phyloP scores from a whole-genome alignment of 148 eudicot genomes.

The Dysphania ambrosioides region DNA sequence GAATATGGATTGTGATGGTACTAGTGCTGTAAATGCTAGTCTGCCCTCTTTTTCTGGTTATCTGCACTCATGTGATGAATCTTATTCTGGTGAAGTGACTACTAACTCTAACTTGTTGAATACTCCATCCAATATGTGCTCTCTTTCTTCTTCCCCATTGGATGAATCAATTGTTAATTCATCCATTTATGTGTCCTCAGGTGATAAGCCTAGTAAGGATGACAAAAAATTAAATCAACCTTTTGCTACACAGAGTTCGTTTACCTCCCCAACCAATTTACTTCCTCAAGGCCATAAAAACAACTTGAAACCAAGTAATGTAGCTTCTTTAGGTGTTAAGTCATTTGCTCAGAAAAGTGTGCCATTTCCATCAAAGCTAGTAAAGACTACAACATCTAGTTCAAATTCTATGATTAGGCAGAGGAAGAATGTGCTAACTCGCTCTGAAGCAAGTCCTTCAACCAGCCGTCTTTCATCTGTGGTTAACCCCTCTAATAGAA shows the following conservation, averaged over 20 bases:
- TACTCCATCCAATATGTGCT: constrained; percentile 17
- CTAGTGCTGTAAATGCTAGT: constrained; percentile 23
- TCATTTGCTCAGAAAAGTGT: constrained; percentile 25
- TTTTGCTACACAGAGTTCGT: constrained; percentile 21
- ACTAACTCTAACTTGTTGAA: constrained; percentile 27
- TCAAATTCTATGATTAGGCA: constrained; percentile 23
- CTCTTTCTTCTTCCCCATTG: constrained; percentile 22
- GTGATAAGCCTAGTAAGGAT: constrained; percentile 21
- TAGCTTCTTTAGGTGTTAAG: constrained; percentile 15
- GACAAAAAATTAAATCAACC: constrained; percentile 25
- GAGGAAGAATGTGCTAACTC: constrained; percentile 30
- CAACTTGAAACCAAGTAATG: constrained; percentile 30
- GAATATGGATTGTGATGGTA: constrained; percentile 27
- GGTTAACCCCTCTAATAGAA: constrained; percentile 30
- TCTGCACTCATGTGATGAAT: constrained; percentile 24
- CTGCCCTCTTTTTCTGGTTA: constrained; percentile 22
- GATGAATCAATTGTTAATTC: constrained; percentile 16
- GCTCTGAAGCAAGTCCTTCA: constrained; percentile 39
- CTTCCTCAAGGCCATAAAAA: constrained; percentile 15
- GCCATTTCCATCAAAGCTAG: constrained; percentile 28
- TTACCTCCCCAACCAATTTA: constrained; percentile 16
- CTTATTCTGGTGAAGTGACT: constrained; percentile 26
- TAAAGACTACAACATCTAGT: constrained; percentile 19
- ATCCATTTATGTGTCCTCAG: constrained; percentile 20
- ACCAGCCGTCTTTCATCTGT: constrained; percentile 32